Conservation (phyloP, 306 rosid species). For the Calophaca sinica region DNA sequence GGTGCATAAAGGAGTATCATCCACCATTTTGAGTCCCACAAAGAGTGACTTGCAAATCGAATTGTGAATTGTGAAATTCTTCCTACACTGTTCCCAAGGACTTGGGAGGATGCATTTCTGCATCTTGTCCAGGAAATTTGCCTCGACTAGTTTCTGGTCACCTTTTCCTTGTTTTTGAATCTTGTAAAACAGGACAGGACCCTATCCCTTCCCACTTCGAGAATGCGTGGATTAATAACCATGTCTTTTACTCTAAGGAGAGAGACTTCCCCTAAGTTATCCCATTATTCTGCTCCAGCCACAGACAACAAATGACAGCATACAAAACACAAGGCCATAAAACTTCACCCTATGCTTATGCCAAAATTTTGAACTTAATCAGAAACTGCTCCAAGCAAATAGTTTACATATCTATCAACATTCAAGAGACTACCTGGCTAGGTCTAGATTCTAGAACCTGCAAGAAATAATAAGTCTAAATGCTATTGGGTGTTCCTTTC, state of each 20-base stretch:
- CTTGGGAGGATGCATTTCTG: not conserved
- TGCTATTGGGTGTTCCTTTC: not conserved
- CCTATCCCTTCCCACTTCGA: not conserved
- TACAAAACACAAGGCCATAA: not conserved
- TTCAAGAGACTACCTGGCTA: slow-evolving; percentile 7
- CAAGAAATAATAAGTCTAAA: not conserved
- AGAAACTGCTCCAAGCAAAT: slow-evolving; percentile 4
- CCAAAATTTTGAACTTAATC: not conserved
- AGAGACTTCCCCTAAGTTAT: not conserved
- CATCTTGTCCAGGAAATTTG: not conserved
- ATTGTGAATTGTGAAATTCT: slow-evolving; percentile 11
- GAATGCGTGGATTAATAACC: not conserved
- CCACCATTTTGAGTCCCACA: slow-evolving; percentile 6
- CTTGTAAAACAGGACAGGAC: not conserved
- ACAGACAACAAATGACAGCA: not conserved
- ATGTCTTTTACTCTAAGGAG: not conserved
- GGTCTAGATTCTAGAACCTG: not conserved
- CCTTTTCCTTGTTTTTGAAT: not conserved
- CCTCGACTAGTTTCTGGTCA: not conserved
- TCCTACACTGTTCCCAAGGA: not conserved
- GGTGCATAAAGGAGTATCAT: not conserved
- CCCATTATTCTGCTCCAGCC: not conserved
- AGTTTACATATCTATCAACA: not conserved
- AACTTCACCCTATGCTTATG: slow-evolving; percentile 3
- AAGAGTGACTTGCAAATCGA: not conserved